These are phyloP conservation scores for Colletotrichum sp. DNA, from an alignment of 2,329 filamentous ascomycete genomes.

Conservation along the genomic window DNA sequence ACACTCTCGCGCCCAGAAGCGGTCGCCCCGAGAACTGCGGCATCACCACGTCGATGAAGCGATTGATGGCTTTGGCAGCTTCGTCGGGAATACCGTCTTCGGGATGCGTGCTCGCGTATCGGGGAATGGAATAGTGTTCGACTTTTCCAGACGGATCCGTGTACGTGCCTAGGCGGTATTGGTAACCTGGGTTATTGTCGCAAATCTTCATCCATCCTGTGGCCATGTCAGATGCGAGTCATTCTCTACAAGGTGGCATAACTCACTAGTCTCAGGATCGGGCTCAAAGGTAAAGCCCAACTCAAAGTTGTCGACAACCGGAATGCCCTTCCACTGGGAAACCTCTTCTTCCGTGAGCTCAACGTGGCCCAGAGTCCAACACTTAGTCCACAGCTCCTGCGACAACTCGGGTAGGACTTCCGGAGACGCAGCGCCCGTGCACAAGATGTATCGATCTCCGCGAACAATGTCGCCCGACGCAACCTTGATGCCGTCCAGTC, in stretches of 20 bases:
- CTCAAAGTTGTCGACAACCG: slow-evolving; percentile 20
- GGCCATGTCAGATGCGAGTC: not conserved
- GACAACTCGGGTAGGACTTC: slow-evolving; percentile 5
- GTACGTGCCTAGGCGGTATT: slow-evolving; percentile 10
- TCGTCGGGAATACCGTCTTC: slow-evolving; percentile 20
- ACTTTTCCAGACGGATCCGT: slow-evolving; percentile 7
- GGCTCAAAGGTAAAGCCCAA: slow-evolving; percentile 24
- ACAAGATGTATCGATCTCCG: slow-evolving; percentile 1
- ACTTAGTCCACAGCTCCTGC: slow-evolving; percentile 8
- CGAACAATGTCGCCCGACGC: not conserved
- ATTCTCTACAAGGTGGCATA: accelerated
- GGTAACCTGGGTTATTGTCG: slow-evolving; percentile 21
- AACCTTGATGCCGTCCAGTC: slow-evolving; percentile 2
- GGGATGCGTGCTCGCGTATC: slow-evolving; percentile 18
- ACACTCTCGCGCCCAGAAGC: slow-evolving; percentile 26
- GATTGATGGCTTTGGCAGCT: slow-evolving; percentile 5
- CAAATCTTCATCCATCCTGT: slow-evolving; percentile 22
- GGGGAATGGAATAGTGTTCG: slow-evolving; percentile 14
- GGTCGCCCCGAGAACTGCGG: slow-evolving; percentile 28
- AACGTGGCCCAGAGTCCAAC: slow-evolving; percentile 9
- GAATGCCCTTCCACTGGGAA: slow-evolving; percentile 3
- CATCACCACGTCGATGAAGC: slow-evolving; percentile 23
- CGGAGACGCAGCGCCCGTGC: slow-evolving; percentile 5
- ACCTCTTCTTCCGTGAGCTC: slow-evolving; percentile 2
- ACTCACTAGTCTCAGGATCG: slow-evolving; percentile 14